phyloP scores from a whole-genome alignment of 1,284 basidiomycete species.

The Heterobasidion occidentale region DNA sequence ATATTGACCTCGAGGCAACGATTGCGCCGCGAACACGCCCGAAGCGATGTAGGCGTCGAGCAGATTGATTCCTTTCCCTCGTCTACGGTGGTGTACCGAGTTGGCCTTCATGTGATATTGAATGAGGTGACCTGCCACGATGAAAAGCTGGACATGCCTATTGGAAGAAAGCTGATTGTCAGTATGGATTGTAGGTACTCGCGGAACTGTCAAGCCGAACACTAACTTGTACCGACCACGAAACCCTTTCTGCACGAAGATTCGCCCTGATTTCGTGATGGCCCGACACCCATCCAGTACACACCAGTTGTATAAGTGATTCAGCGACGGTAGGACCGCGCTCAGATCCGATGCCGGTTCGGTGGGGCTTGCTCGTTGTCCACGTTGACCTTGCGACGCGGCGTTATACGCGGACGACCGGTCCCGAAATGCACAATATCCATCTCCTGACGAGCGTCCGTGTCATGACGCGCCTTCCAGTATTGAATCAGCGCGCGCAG shows the following conservation, averaged over 20 bases:
- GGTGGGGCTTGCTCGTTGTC: slow-evolving; percentile 33
- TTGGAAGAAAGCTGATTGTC: slow-evolving; percentile 2
- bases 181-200: neutral
- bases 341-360: slow-evolving; percentile 44
- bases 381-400: slow-evolving; percentile 33
- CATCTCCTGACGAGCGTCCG: slow-evolving; percentile 74
- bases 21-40: slow-evolving; percentile 66
- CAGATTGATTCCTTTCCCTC: slow-evolving; percentile 46
- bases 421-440: slow-evolving; percentile 50
- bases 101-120: slow-evolving; percentile 50
- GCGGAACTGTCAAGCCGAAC: neutral
- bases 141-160: slow-evolving; percentile 62
- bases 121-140: slow-evolving; percentile 58
- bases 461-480: slow-evolving; percentile 67
- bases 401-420: slow-evolving; percentile 48
- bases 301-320: slow-evolving; percentile 76
- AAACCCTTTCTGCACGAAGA: slow-evolving; percentile 62
- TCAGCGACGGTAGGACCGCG: slow-evolving; percentile 45
- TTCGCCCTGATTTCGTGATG: slow-evolving; percentile 60
- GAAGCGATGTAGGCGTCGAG: slow-evolving; percentile 73
- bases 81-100: slow-evolving; percentile 40
- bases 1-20: slow-evolving; percentile 54
- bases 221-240: slow-evolving; percentile 66
- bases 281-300: slow-evolving; percentile 66
- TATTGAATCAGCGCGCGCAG: slow-evolving; percentile 63